Base-by-base conservation (phyloP, 164 flowering plant species). In the Stephania yunnanensis region DNA sequence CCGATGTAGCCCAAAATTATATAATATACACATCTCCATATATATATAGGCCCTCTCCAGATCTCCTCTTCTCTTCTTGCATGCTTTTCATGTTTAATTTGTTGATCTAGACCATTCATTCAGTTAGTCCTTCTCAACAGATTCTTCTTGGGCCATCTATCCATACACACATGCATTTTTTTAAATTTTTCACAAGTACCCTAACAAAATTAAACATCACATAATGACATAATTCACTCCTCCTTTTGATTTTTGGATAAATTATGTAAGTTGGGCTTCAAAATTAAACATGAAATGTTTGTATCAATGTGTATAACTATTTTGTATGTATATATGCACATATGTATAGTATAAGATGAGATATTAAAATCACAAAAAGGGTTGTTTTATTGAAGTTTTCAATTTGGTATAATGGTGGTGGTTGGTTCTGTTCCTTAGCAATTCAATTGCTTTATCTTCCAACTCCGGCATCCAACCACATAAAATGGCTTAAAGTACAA, bases 361-460 rank as follows among this genome's bases (percentile, higher is more conserved):
- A 36, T 36, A 36, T 36, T 36, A 36, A 36, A 36, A 36, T 36
- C 42, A 36, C 42, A 36, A 36, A 36, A 36, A 36, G 42, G 42
- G 42, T 36, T 36, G 42, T 36, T 36, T 36, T 36, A 36, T n/a
- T 61, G 45, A 50, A 11, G 46, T 22, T 36, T 53, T 58, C 10
- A 65, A 73, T 64, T 70, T 71, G 78, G 75, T 74, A 46, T 73
- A 74, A 64, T 55, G 73, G 79, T 55, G 72, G 80, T 82, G 75
- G 82, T 80, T 75, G 82, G 80, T 25, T 70, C 12, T 46, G 76
- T 70, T 71, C 65, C 73, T 71, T 77, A n/a, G 70, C 76, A 50
- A 63, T 76, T 76, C 70, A 64, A 80, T 66, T 53, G 71, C 78
- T 80, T 80, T 78, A 80, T 80, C 83, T 78, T 80, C 30, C 67